Base-by-base conservation (phyloP, 2,329 filamentous ascomycete species). In the Hypoxylon sp. region DNA sequence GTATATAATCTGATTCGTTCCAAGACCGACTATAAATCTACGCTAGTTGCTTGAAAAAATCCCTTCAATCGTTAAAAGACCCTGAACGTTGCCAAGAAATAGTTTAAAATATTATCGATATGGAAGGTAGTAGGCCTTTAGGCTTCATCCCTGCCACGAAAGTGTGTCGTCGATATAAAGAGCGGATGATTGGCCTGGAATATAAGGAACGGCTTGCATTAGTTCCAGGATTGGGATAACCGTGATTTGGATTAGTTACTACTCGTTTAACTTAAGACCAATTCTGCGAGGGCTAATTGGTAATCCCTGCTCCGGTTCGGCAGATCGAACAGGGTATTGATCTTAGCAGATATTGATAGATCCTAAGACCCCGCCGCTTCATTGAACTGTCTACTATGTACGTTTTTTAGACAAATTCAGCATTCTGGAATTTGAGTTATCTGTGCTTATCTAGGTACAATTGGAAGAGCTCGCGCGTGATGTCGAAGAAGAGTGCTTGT, bases 341-440 rank as follows among this genome's bases (percentile, higher is more conserved):
- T n/a, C 41, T 19, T 46, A 22, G 46, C 20, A 63, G 55, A 63
- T 63, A 49, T 56, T 28, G 13, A 37, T 62, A 30, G 48, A 58
- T 20, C 44, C n/a, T n/a, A n/a, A 46, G 26, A 30, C 39, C 47
- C 52, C 52, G 17, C 46, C 43, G 39, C 54, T 19, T 34, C n/a
- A 13, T 26, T 26, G n/a, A 15, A 15, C 15, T 58, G 15, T 26
- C 28, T 58, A 34, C 39, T 26, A 13, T 20, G n/a, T 32, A 44
- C 19, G 24, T 32, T 20, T 24, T 28, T 26, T 2, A 46, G 20
- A 46, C n/a, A 28, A 34, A 28, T 30, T 50, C 22, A 34, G 22
- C 13, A 39, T 37, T 20, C 41, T 13, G 39, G 15, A 28, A 8
- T 48, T 20, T 32, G 37, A 34, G 13, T 28, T 44, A 34, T 19